Base-by-base conservation (phyloP, 2,329 filamentous ascomycete genomes). In the Epichloe gansuensis region DNA sequence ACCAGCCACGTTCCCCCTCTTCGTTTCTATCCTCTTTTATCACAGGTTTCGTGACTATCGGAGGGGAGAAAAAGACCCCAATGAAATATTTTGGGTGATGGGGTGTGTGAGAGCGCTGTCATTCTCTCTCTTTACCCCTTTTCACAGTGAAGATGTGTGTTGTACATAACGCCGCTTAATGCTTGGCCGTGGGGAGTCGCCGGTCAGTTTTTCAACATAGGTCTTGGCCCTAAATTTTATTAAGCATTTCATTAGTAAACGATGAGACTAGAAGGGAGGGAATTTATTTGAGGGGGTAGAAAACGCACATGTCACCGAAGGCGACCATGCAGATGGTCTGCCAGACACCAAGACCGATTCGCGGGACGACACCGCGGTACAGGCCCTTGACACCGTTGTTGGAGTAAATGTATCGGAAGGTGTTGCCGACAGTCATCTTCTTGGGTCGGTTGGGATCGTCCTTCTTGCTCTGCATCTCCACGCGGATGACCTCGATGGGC, bases 291-390 rank as follows among this genome's bases (percentile, higher is more conserved):
- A 56, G 52, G 54, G 37, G 45, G 58, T 55, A 41, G 2, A 28
- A 15, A 23, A 82, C 89, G 77, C 75, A 94, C 90, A 95, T 91
- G 75, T 97, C 93, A 74, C 93, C 93, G 72, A 97, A 79, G 66
- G 91, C 93, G 73, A 98, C 93, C 93, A 98, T 98, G 80, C 93
- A 98, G 66, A 98, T 86, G 57, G 93, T 98, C 80, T 98, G 93
- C 93, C 93, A 98, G 75, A 98, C 82, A 67, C 93, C 86, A 59
- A 98, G 83, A 62, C 91, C 91, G 68, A 98, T 91, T 70, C 93
- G 85, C 63, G 93, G 93, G 61, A 89, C 79, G 58, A 98, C 91
- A 67, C 93, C 93, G 67, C 93, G 88, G 80, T 98, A 98, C 60
- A 98, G 78, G 66, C 93, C 93, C 76, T 83, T 86, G 65, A 97